Base-by-base conservation (phyloP, 345 rosid species). In the Barbarea vulgaris region DNA sequence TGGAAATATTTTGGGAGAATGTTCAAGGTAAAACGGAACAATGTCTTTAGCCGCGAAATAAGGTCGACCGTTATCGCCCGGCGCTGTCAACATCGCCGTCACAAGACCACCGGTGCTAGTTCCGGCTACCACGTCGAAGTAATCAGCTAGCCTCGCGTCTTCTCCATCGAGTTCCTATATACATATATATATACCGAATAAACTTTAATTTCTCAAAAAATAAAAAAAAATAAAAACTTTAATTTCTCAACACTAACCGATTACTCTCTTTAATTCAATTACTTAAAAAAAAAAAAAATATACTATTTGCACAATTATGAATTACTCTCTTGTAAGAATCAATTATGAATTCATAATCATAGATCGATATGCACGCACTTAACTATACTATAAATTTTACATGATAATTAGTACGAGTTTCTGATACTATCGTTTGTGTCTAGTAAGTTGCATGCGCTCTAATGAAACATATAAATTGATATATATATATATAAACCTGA, bases 71-170 rank as follows among this genome's bases (percentile, higher is more conserved):
- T 74, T 39, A 37, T 75, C 75, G 30, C 84, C 64, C 28, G 96
- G 90, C 46, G 78, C 86, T 2, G 90, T 55, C 44, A 88, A 71
- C 93, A 88, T 86, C 25, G 89, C 83, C 18, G 93, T 75, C 12
- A 88, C 53, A 14, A 91, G 88, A 41, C 91, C 97, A 24, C 92
- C 93, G 24, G 93, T 88, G 55, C 97, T 91, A 6, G 92, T 87
- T 50, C 97, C 91, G 11, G 93, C 69, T 1, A 91, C 75, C 62
- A 88, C 88, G 51, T 91, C 97, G 41, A 91, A 88, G 62, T 91
- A 91, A 78, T 91, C 90, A 53, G 86, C 93, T 33, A 91, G 62
- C 62, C 93, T 85, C 59, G 47, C 88, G 10, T 78, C 84, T 64
- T 85, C 82, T 0, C 89, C 88, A 21, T 88, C 96, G 5, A 88